phyloP scores from a whole-genome alignment of 2,329 filamentous ascomycete species.

The Alternaria sp. region DNA sequence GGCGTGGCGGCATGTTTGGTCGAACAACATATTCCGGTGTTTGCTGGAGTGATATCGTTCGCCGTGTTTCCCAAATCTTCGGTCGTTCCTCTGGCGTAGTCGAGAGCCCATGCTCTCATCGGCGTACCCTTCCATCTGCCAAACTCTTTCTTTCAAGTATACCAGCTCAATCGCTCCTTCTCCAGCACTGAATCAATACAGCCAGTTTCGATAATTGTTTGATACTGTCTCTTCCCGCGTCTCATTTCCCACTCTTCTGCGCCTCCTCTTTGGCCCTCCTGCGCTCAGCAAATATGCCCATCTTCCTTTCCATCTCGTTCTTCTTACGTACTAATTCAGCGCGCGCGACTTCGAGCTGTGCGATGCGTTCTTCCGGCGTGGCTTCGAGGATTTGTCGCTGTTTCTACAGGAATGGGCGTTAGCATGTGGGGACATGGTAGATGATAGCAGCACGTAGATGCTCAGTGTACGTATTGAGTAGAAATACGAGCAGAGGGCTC shows the following conservation, averaged over 20 bases:
- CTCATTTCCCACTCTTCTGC: conserved; percentile 24
- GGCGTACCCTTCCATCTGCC: neutral
- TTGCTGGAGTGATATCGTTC: neutral
- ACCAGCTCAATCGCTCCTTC: neutral
- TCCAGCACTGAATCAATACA: too few relatives aligned
- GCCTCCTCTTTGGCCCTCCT: conserved; percentile 26
- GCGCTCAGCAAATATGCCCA: conserved; percentile 47
- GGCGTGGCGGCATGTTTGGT: neutral
- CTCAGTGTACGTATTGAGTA: neutral
- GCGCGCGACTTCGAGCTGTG: conserved; percentile 61
- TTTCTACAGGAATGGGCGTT: conserved; percentile 44
- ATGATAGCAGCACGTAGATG: neutral
- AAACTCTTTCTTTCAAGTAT: neutral
- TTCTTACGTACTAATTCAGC: conserved; percentile 61
- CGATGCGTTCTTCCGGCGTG: conserved; percentile 63
- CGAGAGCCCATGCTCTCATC: neutral
- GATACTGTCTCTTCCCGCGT: neutral
- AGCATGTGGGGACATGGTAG: neutral
- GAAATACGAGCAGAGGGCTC: neutral
- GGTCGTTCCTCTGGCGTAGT: neutral
- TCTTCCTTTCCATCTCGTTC: conserved; percentile 64
- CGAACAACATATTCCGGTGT: neutral
- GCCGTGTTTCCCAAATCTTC: too few relatives aligned
- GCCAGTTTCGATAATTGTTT: neutral
- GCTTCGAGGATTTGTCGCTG: conserved; percentile 59